Percentiles rank a stretch among this genome's conserved stretches.
phyloP scores from a whole-genome alignment of 192 early-diverging fungal genomes.

The Backusella circina region DNA sequence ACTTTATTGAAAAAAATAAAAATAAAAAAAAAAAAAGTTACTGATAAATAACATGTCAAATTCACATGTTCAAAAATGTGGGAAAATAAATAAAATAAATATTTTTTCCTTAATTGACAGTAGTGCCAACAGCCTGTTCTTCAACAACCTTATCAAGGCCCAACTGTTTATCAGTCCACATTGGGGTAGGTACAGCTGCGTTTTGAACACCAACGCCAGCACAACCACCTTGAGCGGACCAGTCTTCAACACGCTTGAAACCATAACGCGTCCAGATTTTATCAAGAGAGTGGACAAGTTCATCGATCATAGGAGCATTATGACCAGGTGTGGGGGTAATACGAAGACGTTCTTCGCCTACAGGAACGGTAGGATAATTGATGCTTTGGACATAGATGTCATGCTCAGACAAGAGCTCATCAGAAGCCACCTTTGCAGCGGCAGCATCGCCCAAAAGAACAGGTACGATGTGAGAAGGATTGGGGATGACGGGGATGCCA shows the following conservation, averaged over 20 bases:
- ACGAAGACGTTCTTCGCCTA: constrained; percentile 94
- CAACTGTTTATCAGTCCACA: constrained; percentile 58
- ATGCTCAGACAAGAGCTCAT: constrained; percentile 87
- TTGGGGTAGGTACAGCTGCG: constrained; percentile 37
- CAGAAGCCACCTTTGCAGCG: constrained; percentile 86
- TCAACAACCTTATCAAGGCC: not conserved
- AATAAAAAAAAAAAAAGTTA: not conserved
- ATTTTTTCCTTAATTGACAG: constrained; percentile 1
- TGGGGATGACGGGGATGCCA: constrained; percentile 96
- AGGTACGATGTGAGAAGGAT: constrained; percentile 99
- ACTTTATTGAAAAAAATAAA: not conserved
- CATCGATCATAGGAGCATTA: constrained; percentile 71
- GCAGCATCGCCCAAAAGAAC: constrained; percentile 97
- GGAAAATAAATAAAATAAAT: constrained; percentile 5
- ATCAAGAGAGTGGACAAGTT: constrained; percentile 79
- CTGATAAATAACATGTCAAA: not conserved
- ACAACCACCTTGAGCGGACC: constrained; percentile 79
- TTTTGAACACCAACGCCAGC: constrained; percentile 79
- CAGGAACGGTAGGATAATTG: constrained; percentile 96
- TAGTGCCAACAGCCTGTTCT: not conserved
- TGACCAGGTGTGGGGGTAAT: constrained; percentile 99
- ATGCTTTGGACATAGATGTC: constrained; percentile 98
- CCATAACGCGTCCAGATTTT: constrained; percentile 86
- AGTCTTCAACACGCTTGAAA: constrained; percentile 82
- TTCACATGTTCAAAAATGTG: constrained; percentile 3